These are phyloP conservation scores for Penicillium nordicum DNA, from an alignment of 2,329 filamentous ascomycete species.

Conservation along the genomic window DNA sequence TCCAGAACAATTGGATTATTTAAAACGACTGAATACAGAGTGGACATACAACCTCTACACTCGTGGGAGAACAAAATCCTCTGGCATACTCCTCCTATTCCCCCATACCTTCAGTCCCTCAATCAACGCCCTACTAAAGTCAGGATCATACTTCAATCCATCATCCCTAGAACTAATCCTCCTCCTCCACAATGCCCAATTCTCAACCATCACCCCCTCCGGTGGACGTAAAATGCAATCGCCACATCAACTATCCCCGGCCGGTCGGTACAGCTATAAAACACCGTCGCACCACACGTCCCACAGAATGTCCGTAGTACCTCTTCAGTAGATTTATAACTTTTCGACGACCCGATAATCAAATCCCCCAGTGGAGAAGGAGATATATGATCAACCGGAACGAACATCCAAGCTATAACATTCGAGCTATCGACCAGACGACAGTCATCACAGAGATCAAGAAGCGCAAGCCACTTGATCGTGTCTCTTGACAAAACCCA, in stretches of 20 bases:
- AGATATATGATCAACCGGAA: conserved; percentile 35
- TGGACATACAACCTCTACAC: neutral
- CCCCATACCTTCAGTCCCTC: conserved; percentile 24
- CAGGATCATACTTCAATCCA: conserved; percentile 22
- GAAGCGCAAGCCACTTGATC: conserved; percentile 24
- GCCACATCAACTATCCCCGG: conserved; percentile 41
- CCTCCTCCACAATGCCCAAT: conserved; percentile 45
- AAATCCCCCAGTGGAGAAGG: conserved; percentile 20
- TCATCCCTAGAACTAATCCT: conserved; percentile 21
- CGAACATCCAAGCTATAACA: conserved; percentile 44
- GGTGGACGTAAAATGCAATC: conserved; percentile 38
- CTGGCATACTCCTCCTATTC: conserved; percentile 4
- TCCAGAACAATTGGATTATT: neutral
- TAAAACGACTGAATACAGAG: neutral
- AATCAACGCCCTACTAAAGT: conserved; percentile 16
- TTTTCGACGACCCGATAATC: conserved; percentile 39
- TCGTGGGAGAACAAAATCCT: conserved; percentile 14
- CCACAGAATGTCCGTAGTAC: conserved; percentile 45
- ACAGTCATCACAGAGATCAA: conserved; percentile 38
- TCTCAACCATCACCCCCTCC: conserved; percentile 41
- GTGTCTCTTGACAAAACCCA: conserved; percentile 19
- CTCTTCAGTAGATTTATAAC: conserved; percentile 36
- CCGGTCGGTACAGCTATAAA: conserved; percentile 38
- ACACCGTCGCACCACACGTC: conserved; percentile 45
- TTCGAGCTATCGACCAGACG: conserved; percentile 41